Percentiles rank a stretch among this genome's conserved stretches.
phyloP scores from a whole-genome alignment of 495 filamentous ascomycete genomes.

The Tuber borchii region DNA sequence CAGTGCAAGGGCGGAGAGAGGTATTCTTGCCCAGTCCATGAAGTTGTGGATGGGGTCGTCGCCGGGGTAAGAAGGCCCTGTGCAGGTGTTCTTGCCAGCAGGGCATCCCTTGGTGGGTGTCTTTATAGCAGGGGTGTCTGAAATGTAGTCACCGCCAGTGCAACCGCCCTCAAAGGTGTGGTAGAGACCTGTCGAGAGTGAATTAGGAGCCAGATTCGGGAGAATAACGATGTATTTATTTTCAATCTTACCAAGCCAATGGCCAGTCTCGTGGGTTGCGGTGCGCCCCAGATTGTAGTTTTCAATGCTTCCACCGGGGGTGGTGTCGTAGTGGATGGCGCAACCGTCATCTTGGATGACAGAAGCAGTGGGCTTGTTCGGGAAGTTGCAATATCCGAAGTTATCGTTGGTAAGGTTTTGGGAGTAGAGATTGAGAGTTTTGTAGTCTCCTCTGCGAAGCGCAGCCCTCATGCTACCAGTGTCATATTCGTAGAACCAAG shows the following conservation, averaged over 20 bases:
- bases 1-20: neutral
- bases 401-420: conserved; percentile 48
- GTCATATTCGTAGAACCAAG: conserved; percentile 50
- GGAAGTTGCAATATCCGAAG: conserved; percentile 56
- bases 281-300: conserved; percentile 57
- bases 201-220: too few species aligned
- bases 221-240: neutral
- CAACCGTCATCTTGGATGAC: conserved; percentile 54
- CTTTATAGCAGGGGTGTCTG: conserved; percentile 55
- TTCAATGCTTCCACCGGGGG: conserved; percentile 50
- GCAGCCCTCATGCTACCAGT: conserved; percentile 54
- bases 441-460: conserved; percentile 57
- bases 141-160: conserved; percentile 52
- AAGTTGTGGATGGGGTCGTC: conserved; percentile 56
- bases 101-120: conserved; percentile 56
- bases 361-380: conserved; percentile 31
- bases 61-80: conserved; percentile 39
- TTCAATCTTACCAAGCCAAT: conserved; percentile 52
- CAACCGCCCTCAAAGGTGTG: conserved; percentile 64
- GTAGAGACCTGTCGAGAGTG: conserved; percentile 43
- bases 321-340: conserved; percentile 50
- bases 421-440: conserved; percentile 60
- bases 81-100: conserved; percentile 50
- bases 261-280: conserved; percentile 59
- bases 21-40: conserved; percentile 59